Percentiles rank a stretch among this genome's conserved stretches.
Evolutionary conservation across 306 rosid genomes (phyloP).

Genomic region (Castanea crenata): DNA sequence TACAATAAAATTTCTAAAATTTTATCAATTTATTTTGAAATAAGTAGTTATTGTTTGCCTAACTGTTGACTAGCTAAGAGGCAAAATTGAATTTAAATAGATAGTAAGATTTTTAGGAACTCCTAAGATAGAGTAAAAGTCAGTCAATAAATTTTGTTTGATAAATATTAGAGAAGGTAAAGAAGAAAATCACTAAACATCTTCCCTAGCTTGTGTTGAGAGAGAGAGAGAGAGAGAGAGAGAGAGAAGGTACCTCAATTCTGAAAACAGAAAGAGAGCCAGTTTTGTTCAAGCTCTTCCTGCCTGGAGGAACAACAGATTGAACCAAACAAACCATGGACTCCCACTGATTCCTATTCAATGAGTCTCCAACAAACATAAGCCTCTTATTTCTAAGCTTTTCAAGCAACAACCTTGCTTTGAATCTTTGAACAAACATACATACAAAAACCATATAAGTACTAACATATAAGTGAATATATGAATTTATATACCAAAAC

Average conservation of each 20-base stretch:
- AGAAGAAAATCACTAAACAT: conserved; percentile 12
- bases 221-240: background rate
- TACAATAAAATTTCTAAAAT: too few relatives aligned
- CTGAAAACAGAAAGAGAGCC: conserved; percentile 76
- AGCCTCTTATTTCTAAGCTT: conserved; percentile 91
- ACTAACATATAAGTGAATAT: background rate
- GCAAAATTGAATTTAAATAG: background rate
- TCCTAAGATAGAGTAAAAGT: too few relatives aligned
- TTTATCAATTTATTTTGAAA: too few relatives aligned
- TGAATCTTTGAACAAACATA: conserved; percentile 46
- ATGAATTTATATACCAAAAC: background rate
- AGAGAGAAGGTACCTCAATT: conserved; percentile 56
- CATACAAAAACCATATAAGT: background rate
- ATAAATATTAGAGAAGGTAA: background rate
- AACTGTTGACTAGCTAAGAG: too few relatives aligned
- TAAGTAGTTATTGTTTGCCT: too few relatives aligned
- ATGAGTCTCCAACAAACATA: conserved; percentile 95
- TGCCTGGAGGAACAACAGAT: conserved; percentile 62
- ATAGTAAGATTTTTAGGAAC: too few relatives aligned
- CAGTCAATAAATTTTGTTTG: background rate
- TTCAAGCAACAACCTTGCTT: conserved; percentile 75
- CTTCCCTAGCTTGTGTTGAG: background rate
- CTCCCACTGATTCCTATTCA: conserved; percentile 98
- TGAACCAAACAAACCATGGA: conserved; percentile 94
- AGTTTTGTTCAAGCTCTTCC: conserved; percentile 56